Conservation (phyloP, 371 early-diverging fungal species). For the Mucor lusitanicus region DNA sequence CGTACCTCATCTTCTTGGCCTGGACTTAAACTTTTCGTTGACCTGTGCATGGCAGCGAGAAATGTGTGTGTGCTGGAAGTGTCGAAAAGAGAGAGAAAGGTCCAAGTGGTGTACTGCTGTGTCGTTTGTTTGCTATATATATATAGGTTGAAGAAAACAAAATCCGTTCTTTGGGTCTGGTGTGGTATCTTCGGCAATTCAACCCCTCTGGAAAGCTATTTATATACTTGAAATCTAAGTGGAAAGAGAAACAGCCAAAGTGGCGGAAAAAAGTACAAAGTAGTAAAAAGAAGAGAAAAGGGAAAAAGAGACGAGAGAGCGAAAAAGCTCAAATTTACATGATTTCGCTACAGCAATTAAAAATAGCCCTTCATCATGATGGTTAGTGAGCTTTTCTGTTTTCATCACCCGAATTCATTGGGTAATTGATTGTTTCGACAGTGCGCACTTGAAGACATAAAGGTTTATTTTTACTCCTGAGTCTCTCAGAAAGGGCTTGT, state of each 20-base stretch:
- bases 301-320: neutral
- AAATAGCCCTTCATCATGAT: neutral
- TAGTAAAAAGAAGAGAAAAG: neutral
- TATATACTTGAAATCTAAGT: neutral
- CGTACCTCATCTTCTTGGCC: slow-evolving; percentile 25
- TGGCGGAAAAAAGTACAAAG: neutral
- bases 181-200: neutral
- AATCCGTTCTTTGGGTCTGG: neutral
- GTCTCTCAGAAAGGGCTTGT: neutral
- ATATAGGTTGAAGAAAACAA: neutral
- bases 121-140: neutral
- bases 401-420: no score
- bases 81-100: neutral
- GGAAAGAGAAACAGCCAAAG: neutral
- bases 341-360: neutral
- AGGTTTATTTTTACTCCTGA: neutral
- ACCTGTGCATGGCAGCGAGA: neutral
- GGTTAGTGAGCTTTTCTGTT: no score
- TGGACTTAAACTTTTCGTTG: slow-evolving; percentile 10
- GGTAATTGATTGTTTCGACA: no score
- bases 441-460: neutral
- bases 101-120: neutral
- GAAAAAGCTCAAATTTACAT: neutral
- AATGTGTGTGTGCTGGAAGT: neutral
- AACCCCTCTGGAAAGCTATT: neutral